Base-by-base conservation (phyloP, 768 basidiomycete species). In the Amanita thiersii region DNA sequence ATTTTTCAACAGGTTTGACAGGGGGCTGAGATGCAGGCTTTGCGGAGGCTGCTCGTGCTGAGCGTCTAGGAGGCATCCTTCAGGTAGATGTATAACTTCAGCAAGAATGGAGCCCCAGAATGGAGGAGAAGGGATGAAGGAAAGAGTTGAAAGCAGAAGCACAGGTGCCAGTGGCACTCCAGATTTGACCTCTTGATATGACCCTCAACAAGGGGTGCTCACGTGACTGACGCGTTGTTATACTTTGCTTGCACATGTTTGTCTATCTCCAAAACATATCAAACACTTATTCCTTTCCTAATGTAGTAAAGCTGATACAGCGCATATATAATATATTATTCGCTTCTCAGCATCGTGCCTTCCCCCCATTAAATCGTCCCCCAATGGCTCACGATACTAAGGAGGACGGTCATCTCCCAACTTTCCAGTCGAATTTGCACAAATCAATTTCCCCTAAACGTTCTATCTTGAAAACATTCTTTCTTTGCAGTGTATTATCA, bases 31-130 rank as follows among this genome's bases (percentile, higher is more conserved):
- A 52, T 9, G 62, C 43, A 39, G 66, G 53, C 54, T 74, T 65
- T 4, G 64, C 57, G 4, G 76, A 73, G 21, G 71, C 50, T 2
- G 77, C 70, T 19, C 77, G 66, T 29, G 75, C 60, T 20, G 76
- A 74, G 33, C 77, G 72, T 53, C 76, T 66, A 25, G 67, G 69
- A 46, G 71, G 60, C 64, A 67, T 64, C 34, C 35, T 39, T 37
- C 42, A 25, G 46, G 48, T 40, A 38, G 38, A 44, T 37, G n/a
- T 31, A 20, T 19, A 34, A 28, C 44, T 3, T 35, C 15, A 43
- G 34, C 26, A 37, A 47, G 26, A 33, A 41, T 32, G 18, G 41
- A 29, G 17, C 14, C 37, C 42, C 37, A 20, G 41, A 28, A 24
- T 11, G n/a, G 35, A 35, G 21, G 39, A 41, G 23, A 44, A 42